Conservation (phyloP, 352 stramenopile species). For the Elongisporangium undulatum region DNA sequence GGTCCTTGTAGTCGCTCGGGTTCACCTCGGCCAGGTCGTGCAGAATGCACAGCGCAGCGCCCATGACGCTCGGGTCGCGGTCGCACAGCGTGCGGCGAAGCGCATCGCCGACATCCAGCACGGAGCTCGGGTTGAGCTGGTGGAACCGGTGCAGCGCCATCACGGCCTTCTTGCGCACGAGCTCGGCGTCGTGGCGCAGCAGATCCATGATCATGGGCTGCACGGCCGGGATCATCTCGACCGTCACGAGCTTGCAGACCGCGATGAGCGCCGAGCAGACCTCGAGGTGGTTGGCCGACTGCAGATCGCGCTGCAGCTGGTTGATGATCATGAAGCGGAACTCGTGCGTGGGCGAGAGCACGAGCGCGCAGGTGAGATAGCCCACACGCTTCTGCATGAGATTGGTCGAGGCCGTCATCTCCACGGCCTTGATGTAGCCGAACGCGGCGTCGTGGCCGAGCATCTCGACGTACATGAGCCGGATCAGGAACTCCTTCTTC, state of each 20-base stretch:
- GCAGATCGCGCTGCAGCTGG: constrained; percentile 95
- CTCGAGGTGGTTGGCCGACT: constrained; percentile 91
- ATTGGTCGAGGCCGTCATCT: constrained; percentile 97
- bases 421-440: constrained; percentile 97
- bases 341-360: constrained; percentile 97
- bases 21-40: constrained; percentile 91
- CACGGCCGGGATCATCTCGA: constrained; percentile 98
- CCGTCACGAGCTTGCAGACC: constrained; percentile 95
- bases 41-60: constrained; percentile 90
- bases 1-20: constrained; percentile 96
- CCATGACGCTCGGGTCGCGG: constrained; percentile 98
- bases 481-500: constrained; percentile 99
- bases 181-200: constrained; percentile 94
- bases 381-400: constrained; percentile 98
- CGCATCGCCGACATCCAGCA: constrained; percentile 88
- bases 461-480: constrained; percentile 99
- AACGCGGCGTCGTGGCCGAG: constrained; percentile 99
- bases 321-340: constrained; percentile 99
- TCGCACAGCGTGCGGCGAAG: constrained; percentile 97
- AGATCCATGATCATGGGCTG: constrained; percentile 95
- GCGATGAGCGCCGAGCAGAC: constrained; percentile 95
- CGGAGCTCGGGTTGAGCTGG: constrained; percentile 95
- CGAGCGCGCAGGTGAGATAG: constrained; percentile 94
- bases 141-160: constrained; percentile 98
- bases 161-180: constrained; percentile 99